A percentile compares a stretch with the other conserved stretches of the same genome.
Evolutionary conservation across 176 grass and related monocot genomes (phyloP).

Genomic region (Olyra latifolia): DNA sequence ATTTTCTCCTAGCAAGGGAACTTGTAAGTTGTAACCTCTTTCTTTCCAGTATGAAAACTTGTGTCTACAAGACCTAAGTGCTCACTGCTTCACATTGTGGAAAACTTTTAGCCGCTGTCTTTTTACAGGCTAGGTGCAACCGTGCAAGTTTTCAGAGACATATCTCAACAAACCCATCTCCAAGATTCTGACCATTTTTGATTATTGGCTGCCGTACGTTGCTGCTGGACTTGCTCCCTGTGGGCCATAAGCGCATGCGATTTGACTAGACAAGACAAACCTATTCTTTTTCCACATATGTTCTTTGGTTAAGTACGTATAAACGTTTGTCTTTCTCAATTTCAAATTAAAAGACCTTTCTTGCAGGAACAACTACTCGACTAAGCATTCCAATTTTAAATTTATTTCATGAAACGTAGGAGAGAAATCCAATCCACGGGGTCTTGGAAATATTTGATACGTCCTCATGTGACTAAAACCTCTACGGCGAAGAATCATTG

Average conservation of each 20-base stretch:
- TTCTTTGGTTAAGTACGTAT: constrained; percentile 26
- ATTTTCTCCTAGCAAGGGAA: constrained; percentile 22
- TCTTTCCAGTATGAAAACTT: neutral
- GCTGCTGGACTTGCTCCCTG: neutral
- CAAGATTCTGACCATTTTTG: constrained; percentile 24
- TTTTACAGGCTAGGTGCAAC: neutral
- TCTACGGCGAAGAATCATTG: neutral
- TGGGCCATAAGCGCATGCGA: neutral
- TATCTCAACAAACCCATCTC: constrained; percentile 29
- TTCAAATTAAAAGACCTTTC: neutral
- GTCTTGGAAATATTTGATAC: neutral
- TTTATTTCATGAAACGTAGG: neutral
- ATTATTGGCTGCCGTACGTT: constrained; percentile 12
- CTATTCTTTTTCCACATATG: neutral
- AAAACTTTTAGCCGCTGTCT: constrained; percentile 15
- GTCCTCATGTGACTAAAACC: neutral
- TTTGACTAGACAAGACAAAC: constrained; percentile 32
- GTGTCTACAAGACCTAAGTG: neutral
- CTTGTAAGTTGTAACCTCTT: neutral
- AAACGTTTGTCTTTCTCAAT: constrained; percentile 12
- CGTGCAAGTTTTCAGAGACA: constrained; percentile 3
- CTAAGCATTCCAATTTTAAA: constrained; percentile 19
- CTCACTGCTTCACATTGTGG: neutral
- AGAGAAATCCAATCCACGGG: neutral
- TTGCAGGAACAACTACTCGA: constrained; percentile 20